Evolutionary conservation across 2,329 filamentous ascomycete species (phyloP).

Genomic region (Cordyceps farinosa): DNA sequence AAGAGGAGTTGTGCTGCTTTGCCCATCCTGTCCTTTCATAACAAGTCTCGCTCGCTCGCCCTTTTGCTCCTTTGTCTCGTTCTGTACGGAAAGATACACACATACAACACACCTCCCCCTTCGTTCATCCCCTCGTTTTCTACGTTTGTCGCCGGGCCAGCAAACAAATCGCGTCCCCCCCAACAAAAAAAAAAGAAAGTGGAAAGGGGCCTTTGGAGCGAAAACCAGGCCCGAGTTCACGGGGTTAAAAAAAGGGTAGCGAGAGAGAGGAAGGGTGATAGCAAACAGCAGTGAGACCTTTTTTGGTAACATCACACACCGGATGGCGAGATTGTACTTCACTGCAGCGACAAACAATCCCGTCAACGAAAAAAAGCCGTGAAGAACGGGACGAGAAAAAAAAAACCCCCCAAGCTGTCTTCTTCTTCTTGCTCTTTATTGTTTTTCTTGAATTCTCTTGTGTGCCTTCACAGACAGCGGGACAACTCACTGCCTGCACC

Average conservation of each 20-base stretch:
- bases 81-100: no score
- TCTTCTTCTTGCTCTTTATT: not conserved
- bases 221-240: not conserved
- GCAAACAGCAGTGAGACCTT: constrained; percentile 13
- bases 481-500: no score
- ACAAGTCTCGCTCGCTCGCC: no score
- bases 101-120: no score
- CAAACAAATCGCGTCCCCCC: no score
- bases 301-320: constrained; percentile 8
- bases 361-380: not conserved
- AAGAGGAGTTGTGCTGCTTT: not conserved
- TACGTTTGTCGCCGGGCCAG: no score
- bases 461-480: no score
- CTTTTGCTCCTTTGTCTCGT: no score
- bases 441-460: not conserved
- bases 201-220: no score
- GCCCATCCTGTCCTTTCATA: no score
- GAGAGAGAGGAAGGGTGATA: not conserved
- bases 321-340: constrained; percentile 1
- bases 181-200: not conserved
- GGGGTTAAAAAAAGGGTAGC: not conserved
- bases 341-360: constrained; percentile 10
- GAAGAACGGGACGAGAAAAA: not conserved
- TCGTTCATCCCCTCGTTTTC: no score
- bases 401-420: not conserved